Conservation (phyloP, 306 rosid genomes). For the Vigna unguiculata region DNA sequence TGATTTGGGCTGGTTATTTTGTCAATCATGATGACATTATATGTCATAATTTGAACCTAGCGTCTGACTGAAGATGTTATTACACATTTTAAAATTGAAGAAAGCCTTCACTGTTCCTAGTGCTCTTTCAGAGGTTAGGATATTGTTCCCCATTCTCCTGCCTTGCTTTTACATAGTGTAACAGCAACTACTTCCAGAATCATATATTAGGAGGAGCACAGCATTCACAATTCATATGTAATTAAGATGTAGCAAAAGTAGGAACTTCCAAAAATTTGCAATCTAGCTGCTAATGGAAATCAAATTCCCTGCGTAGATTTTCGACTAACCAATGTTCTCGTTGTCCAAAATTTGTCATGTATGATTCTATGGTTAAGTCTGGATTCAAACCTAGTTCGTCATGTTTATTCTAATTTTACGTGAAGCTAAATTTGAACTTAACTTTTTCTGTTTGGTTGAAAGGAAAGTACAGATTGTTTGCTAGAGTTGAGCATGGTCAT, state of each 20-base stretch:
- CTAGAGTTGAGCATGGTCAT: slow-evolving; percentile 7
- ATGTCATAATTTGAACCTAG: slow-evolving; percentile 21
- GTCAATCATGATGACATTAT: slow-evolving; percentile 8
- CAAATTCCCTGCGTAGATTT: neutral
- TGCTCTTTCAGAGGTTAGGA: slow-evolving; percentile 27
- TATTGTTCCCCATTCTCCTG: slow-evolving; percentile 16
- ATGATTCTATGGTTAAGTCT: neutral
- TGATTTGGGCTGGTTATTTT: slow-evolving; percentile 26
- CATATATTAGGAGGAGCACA: neutral
- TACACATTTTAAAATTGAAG: slow-evolving; percentile 23
- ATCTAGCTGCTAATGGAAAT: slow-evolving; percentile 30
- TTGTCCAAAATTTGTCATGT: neutral
- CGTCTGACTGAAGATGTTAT: neutral
- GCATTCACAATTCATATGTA: neutral
- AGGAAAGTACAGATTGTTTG: neutral
- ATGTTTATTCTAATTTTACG: slow-evolving; percentile 18
- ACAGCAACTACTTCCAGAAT: slow-evolving; percentile 15
- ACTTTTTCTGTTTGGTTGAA: slow-evolving; percentile 1
- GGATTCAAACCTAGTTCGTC: neutral
- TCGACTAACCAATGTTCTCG: neutral
- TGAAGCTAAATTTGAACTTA: neutral
- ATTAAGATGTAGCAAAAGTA: neutral
- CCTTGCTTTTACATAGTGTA: neutral
- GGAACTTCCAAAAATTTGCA: neutral
- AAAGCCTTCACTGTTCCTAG: neutral